These are phyloP conservation scores for Candida glaebosa DNA, from an alignment of 805 yeast genomes.

Conservation along the genomic window DNA sequence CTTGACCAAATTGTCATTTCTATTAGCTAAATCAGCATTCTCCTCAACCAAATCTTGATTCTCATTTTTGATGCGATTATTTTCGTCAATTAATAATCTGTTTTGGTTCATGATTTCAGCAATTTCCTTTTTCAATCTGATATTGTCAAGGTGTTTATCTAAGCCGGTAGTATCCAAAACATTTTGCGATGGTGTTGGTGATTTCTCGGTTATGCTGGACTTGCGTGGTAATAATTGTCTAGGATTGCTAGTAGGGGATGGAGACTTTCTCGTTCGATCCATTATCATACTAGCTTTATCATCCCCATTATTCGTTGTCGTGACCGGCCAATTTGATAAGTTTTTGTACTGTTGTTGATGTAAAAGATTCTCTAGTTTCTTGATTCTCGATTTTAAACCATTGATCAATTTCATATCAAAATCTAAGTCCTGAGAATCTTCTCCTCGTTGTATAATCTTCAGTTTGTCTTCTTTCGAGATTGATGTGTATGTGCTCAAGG, in stretches of 20 bases:
- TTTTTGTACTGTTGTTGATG: constrained; percentile 69
- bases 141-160: constrained; percentile 42
- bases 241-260: constrained; percentile 17
- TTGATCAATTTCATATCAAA: constrained; percentile 40
- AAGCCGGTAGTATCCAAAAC: constrained; percentile 34
- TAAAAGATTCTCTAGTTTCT: constrained; percentile 69
- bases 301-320: constrained; percentile 6
- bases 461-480: constrained; percentile 16
- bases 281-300: constrained; percentile 17
- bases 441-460: constrained; percentile 13
- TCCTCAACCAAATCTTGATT: constrained; percentile 9
- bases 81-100: constrained; percentile 9
- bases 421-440: constrained; percentile 26
- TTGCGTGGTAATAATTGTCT: constrained; percentile 24
- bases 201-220: background rate
- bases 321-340: constrained; percentile 44
- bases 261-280: constrained; percentile 9
- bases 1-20: constrained; percentile 3
- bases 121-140: constrained; percentile 32
- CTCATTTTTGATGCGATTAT: constrained; percentile 9
- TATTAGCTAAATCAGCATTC: constrained; percentile 3
- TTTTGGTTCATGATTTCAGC: constrained; percentile 15
- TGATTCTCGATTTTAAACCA: constrained; percentile 70
- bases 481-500: constrained; percentile 27
- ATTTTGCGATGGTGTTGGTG: constrained; percentile 11